Base-by-base conservation (phyloP, 768 basidiomycete genomes). In the Lactarius trivialis region DNA sequence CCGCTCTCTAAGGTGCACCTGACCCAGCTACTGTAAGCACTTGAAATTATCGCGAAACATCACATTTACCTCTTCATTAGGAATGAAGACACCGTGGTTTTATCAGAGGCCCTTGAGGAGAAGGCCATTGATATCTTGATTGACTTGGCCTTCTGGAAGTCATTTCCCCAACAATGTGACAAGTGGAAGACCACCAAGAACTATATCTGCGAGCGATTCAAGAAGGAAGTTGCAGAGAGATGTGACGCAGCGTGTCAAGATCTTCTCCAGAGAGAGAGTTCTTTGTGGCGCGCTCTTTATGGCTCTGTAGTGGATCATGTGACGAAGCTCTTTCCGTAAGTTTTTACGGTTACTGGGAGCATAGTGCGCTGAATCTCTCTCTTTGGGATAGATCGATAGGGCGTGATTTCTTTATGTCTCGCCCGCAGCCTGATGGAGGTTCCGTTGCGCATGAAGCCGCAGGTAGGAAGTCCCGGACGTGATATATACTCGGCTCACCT, bases 261-360 rank as follows among this genome's bases (percentile, higher is more conserved):
- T 14, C 12, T 54, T 21, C 17, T 15, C 19, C 0, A 0, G 0
- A 15, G 1, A 12, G 19, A 34, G 34, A 2, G 1, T 21, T 21
- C 21, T 3, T 6, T 17, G 37, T 5, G 37, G 37, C 19, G 39
- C 19, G 39, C 19, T 41, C 39, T 41, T 3, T 1, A 19, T 19
- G 39, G 7, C 15, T 19, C 39, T 41, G 19, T 41, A 1, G 39
- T 41, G 17, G 39, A 19, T 41, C 17, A 41, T 3, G 39, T 41
- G 19, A 41, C 6, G 19, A n/a, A 3, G 5, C 17, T 41, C 39
- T 41, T 17, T 41, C 19, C 39, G 39, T 41, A 41, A 37, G 1
- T 17, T 37, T n/a, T 41, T 19, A 2, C 1, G 15, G 17, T 1
- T 41, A 41, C 19, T 41, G 17, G 19, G 39, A 41, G 17, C 19